phyloP scores from a whole-genome alignment of 2,329 filamentous ascomycete genomes.

The Zasmidium cellare region DNA sequence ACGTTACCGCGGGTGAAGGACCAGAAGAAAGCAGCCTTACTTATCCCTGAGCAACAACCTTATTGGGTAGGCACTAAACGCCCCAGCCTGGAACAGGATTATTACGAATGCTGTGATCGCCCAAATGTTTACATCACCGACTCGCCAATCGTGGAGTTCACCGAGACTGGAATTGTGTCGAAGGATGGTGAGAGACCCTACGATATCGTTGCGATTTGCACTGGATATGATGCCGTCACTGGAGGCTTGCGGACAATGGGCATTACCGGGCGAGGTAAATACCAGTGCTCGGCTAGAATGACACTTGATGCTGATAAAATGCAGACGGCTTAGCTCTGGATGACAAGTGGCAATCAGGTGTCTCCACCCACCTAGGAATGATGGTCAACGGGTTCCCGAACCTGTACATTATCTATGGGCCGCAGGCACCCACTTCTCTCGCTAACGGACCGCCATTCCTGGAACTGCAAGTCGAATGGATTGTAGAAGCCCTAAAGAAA shows the following conservation, averaged over 20 bases:
- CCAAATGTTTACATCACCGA: conserved; percentile 44
- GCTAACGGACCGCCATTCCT: conserved; percentile 46
- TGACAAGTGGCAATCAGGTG: conserved; percentile 43
- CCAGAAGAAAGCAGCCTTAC: conserved; percentile 44
- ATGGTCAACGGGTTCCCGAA: conserved; percentile 33
- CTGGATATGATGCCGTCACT: conserved; percentile 42
- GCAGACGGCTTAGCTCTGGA: conserved; percentile 37
- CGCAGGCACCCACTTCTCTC: conserved; percentile 41
- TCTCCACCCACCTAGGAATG: conserved; percentile 42
- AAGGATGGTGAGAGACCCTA: conserved; percentile 38
- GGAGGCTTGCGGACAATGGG: conserved; percentile 37
- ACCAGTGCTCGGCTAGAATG: no score
- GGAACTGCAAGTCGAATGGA: conserved; percentile 47
- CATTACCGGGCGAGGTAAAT: conserved; percentile 26
- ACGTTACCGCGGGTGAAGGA: conserved; percentile 43
- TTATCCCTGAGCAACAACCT: conserved; percentile 43
- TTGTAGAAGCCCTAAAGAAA: conserved; percentile 43
- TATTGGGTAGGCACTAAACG: conserved; percentile 48
- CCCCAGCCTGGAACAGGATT: conserved; percentile 47
- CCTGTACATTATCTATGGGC: conserved; percentile 33
- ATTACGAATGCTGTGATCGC: conserved; percentile 45
- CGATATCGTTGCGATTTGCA: conserved; percentile 44
- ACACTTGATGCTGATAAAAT: not conserved
- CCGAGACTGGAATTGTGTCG: conserved; percentile 45
- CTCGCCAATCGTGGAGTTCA: conserved; percentile 44